Base-by-base conservation (phyloP, 345 rosid genomes). In the Linum lewisii region DNA sequence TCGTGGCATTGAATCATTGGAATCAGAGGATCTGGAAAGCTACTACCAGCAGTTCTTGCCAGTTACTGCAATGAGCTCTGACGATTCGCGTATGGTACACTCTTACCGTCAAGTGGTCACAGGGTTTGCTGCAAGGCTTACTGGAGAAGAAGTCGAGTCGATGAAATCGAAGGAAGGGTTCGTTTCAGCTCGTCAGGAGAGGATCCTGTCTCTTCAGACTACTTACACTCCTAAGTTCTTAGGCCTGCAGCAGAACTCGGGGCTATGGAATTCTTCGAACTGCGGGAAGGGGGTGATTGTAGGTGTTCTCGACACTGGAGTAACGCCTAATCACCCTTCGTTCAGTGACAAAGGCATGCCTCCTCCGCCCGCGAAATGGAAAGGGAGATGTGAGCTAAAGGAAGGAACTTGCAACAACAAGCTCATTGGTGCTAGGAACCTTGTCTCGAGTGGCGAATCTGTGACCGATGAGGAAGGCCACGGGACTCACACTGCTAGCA, bases 341-440 rank as follows among this genome's bases (percentile, higher is more conserved):
- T 52, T 52, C 15, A 24, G 25, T 9, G 56, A 24, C 24, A 52
- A 21, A 13, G 56, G 56, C 21, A 52, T 52, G 16, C 56, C 56
- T 52, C 24, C 56, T 21, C 56, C 56, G 24, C 56, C 56, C 15
- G 56, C 56, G 13, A 52, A 52, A 52, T 52, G 56, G 56, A 52
- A 52, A 24, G 56, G 56, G 15, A 20, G 21, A 24, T 52, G 56
- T 24, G 56, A 52, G 22, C 20, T 52, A 13, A 20, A 21, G 22
- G 14, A 20, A 10, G 47, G 34, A 29, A 8, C 18, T 42, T 52
- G 56, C 56, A 52, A 11, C 56, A 52, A 52, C 56, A 52, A 52
- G 13, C 14, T 52, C 2, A 52, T 52, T 15, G 56, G 56, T 21
- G 56, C 56, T 21, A 20, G 56, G 14, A 52, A 52, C 24, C 15